Percentiles rank a stretch among this genome's conserved stretches.
phyloP scores from a whole-genome alignment of 192 early-diverging fungal species.

The Entophlyctis helioformis region DNA sequence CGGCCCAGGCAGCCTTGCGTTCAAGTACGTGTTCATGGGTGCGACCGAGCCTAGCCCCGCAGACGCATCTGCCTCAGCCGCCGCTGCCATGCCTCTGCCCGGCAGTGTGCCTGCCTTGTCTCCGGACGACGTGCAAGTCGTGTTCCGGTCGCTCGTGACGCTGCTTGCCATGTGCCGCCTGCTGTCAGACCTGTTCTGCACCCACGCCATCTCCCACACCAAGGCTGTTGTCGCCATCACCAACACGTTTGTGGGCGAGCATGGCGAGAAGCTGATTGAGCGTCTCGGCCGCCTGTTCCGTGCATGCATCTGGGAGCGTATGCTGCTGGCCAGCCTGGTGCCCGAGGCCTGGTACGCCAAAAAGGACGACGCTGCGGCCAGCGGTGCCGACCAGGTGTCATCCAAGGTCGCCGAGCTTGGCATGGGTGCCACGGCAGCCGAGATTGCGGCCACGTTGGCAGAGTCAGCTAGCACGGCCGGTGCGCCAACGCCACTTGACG shows the following conservation, averaged over 20 bases:
- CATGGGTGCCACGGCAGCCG: too few relatives aligned
- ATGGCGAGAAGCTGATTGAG: constrained; percentile 33
- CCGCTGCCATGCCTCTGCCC: too few relatives aligned
- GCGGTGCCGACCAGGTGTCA: constrained; percentile 6
- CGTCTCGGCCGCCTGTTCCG: constrained; percentile 51
- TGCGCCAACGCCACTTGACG: too few relatives aligned
- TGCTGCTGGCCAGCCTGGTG: constrained; percentile 40
- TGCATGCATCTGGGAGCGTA: constrained; percentile 49
- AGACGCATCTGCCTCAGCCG: too few relatives aligned
- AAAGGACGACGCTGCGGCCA: constrained; percentile 15
- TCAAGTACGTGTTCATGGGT: too few relatives aligned
- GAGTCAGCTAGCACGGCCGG: too few relatives aligned
- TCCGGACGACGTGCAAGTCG: constrained; percentile 37
- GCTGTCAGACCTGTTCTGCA: constrained; percentile 58
- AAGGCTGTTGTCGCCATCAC: constrained; percentile 48
- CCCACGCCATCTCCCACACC: constrained; percentile 50
- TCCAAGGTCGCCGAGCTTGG: neutral
- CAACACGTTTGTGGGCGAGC: constrained; percentile 43
- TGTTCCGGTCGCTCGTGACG: constrained; percentile 43
- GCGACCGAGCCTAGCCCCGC: too few relatives aligned
- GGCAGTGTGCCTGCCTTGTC: too few relatives aligned
- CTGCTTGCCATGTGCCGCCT: constrained; percentile 52
- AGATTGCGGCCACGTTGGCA: too few relatives aligned
- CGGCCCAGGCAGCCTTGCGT: constrained; percentile 17
- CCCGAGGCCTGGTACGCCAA: constrained; percentile 58